Base-by-base conservation (phyloP, 2,329 filamentous ascomycete species). In the Stachybotrys chartarum region DNA sequence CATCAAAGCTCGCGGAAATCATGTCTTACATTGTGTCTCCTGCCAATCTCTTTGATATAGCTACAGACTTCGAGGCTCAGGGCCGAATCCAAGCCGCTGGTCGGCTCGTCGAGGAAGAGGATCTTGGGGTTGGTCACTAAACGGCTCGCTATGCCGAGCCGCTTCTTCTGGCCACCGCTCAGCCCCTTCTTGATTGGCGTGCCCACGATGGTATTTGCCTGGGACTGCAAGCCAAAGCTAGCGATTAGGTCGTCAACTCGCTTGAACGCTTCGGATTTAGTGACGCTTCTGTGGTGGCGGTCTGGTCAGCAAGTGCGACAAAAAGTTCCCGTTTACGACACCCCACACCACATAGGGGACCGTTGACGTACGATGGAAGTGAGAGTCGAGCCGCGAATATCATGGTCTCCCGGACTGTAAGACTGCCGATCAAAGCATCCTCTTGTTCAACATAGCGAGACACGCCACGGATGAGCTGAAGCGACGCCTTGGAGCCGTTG, bases 381-480 rank as follows among this genome's bases (percentile, higher is more conserved):
- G 57, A 84, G 72, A 95, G 79, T 31, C 86, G 81, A 0, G 90
- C 88, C 0, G 89, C 87, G 68, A 95, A 95, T 59, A 84, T 74
- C 57, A 96, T 72, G 0, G 90, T 95, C 74, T 95, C 91, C 31
- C 81, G 78, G 8, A 93, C 88, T 0, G 90, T 95, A 60, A 95
- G 75, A 0, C 87, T 87, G 5, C 90, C 91, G 52, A 93, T 87
- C 12, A 95, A 77, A 1, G 89, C 86, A 74, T 96, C 91, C 60
- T 95, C 90, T 69, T 96, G 91, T 73, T 96, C 91, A 24, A 95
- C 91, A 65, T 91, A 95, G 50, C 84, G 84, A 54, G 82, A 87
- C 52, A 93, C 77, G 51, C 81, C 77, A 17, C 83, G 82, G 61
- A 93, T 87, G 0, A 75, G 74, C 7, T 75, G 68, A 7, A 75